Percentiles rank a stretch among this genome's conserved stretches.
phyloP scores from a whole-genome alignment of 805 yeast species.

The Wickerhamiella bombiphila region DNA sequence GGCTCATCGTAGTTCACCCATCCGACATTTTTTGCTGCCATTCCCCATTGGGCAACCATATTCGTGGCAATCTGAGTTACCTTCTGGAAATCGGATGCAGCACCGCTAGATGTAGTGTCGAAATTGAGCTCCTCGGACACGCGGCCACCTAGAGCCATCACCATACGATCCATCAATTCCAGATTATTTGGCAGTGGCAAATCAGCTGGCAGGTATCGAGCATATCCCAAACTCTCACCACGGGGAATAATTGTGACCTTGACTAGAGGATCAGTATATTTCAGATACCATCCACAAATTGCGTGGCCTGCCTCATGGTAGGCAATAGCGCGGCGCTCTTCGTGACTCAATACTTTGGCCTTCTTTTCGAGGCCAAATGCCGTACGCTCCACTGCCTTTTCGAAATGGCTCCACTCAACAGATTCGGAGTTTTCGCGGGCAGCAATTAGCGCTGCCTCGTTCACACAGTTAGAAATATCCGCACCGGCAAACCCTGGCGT shows the following conservation, averaged over 20 bases:
- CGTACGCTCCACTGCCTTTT: slow-evolving; percentile 85
- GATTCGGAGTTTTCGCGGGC: slow-evolving; percentile 56
- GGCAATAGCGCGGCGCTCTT: slow-evolving; percentile 75
- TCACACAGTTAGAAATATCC: slow-evolving; percentile 87
- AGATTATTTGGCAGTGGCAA: slow-evolving; percentile 60
- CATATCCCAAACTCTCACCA: slow-evolving; percentile 94
- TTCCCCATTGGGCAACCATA: slow-evolving; percentile 87
- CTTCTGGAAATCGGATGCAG: slow-evolving; percentile 90
- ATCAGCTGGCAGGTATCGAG: slow-evolving; percentile 93
- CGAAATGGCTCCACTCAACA: slow-evolving; percentile 64
- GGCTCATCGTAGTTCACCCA: slow-evolving; percentile 60
- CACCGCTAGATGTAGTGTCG: slow-evolving; percentile 87
- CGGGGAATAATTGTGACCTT: slow-evolving; percentile 95
- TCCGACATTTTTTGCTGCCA: slow-evolving; percentile 75
- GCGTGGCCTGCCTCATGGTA: slow-evolving; percentile 98
- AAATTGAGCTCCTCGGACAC: slow-evolving; percentile 92
- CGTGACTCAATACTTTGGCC: slow-evolving; percentile 59
- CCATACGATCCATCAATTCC: slow-evolving; percentile 79
- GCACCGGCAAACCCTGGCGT: slow-evolving; percentile 97
- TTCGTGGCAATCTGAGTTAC: slow-evolving; percentile 85
- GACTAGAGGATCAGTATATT: slow-evolving; percentile 77
- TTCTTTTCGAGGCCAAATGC: slow-evolving; percentile 89
- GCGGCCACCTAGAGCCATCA: slow-evolving; percentile 95
- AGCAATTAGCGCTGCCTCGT: slow-evolving; percentile 87
- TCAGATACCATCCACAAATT: slow-evolving; percentile 83